Evolutionary conservation across 352 stramenopile species (phyloP).

Genomic region (Peronospora destructor): DNA sequence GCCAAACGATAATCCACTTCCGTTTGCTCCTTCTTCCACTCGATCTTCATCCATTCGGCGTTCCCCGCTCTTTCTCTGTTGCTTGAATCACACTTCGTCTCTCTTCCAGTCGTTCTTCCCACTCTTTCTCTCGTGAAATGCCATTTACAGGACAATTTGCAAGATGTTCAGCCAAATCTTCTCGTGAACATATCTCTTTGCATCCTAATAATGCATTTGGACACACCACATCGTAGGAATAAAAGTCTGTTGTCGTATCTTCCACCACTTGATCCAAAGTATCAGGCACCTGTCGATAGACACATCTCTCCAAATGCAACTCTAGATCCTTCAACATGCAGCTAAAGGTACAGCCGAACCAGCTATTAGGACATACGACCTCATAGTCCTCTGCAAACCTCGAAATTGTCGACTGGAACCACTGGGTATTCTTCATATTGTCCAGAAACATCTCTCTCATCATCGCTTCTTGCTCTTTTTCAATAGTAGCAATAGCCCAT

Average conservation of each 20-base stretch:
- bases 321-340: constrained; percentile 81
- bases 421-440: constrained; percentile 87
- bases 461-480: constrained; percentile 76
- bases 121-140: constrained; percentile 72
- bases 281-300: constrained; percentile 73
- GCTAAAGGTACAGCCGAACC: constrained; percentile 81
- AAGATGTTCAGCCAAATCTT: constrained; percentile 62
- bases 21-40: constrained; percentile 21
- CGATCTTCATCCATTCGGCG: constrained; percentile 58
- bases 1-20: constrained; percentile 40
- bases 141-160: constrained; percentile 56
- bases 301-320: constrained; percentile 53
- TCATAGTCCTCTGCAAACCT: constrained; percentile 75
- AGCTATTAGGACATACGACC: constrained; percentile 80
- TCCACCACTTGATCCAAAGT: constrained; percentile 59
- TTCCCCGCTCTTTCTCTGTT: constrained; percentile 66
- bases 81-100: constrained; percentile 57
- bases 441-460: constrained; percentile 81
- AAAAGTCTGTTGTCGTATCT: constrained; percentile 51
- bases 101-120: constrained; percentile 64
- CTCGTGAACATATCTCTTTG: constrained; percentile 68
- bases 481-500: constrained; percentile 74
- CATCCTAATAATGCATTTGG: constrained; percentile 76
- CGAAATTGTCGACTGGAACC: constrained; percentile 82
- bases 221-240: constrained; percentile 81